Conservation (phyloP, 345 rosid genomes). For the Salix dunnii region DNA sequence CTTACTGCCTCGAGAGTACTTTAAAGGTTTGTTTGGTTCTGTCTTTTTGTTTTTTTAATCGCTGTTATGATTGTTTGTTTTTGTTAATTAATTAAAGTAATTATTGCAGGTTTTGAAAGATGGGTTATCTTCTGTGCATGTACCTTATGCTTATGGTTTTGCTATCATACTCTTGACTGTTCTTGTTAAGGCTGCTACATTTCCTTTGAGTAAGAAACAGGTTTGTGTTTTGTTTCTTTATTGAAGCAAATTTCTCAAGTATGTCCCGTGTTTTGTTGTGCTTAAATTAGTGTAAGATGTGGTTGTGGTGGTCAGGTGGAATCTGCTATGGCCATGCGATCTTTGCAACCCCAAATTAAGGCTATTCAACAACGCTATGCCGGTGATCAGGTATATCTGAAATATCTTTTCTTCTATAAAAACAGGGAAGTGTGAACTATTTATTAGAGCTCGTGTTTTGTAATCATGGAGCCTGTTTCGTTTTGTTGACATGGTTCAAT, state of each 20-base stretch:
- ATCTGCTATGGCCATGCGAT: constrained; percentile 91
- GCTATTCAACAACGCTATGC: constrained; percentile 80
- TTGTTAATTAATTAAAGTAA: not conserved
- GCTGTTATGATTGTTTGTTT: not conserved
- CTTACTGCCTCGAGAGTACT: constrained; percentile 72
- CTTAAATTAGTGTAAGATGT: not conserved
- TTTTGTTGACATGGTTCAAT: constrained; percentile 6
- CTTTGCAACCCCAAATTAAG: constrained; percentile 86
- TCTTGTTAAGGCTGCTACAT: constrained; percentile 89
- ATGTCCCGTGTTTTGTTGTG: not conserved
- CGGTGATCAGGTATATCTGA: constrained; percentile 65
- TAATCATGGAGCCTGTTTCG: not conserved
- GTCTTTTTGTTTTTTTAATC: not conserved
- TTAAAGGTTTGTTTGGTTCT: constrained; percentile 51
- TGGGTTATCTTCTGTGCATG: constrained; percentile 70
- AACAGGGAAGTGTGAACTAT: not conserved
- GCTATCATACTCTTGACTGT: constrained; percentile 85
- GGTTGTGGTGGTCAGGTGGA: constrained; percentile 57
- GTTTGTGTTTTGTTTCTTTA: constrained; percentile 30
- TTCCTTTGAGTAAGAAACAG: constrained; percentile 94
- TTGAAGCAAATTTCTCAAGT: not conserved
- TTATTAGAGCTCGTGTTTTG: not conserved
- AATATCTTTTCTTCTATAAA: not conserved
- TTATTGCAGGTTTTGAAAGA: constrained; percentile 68
- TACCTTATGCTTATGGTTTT: constrained; percentile 85